A percentile compares a stretch with the other conserved stretches of the same genome.
phyloP scores from a whole-genome alignment of 2,329 filamentous ascomycete genomes.

The Nannizziopsis arthrosporioides region DNA sequence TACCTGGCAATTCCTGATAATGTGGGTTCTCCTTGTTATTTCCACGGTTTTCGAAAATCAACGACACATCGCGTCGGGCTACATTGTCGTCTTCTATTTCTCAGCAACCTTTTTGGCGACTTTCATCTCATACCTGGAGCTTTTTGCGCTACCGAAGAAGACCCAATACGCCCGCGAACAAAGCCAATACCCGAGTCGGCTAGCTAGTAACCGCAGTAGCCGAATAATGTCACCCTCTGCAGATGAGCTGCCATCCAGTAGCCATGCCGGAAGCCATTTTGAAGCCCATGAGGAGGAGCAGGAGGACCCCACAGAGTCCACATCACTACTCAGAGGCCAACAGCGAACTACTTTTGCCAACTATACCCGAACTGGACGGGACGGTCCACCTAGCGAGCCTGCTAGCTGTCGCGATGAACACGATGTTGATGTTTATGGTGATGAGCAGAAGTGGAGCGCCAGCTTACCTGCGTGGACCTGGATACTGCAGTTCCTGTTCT shows the following conservation, averaged over 20 bases:
- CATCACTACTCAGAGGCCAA: slow-evolving; percentile 43
- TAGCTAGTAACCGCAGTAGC: slow-evolving; percentile 26
- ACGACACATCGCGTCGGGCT: slow-evolving; percentile 60
- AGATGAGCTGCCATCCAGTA: slow-evolving; percentile 25
- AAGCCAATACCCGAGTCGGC: slow-evolving; percentile 27
- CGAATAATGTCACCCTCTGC: slow-evolving; percentile 34
- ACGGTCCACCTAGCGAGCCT: slow-evolving; percentile 20
- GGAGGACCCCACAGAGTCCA: slow-evolving; percentile 42
- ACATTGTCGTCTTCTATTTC: slow-evolving; percentile 71
- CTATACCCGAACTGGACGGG: slow-evolving; percentile 34
- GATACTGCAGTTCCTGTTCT: slow-evolving; percentile 71
- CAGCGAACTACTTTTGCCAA: slow-evolving; percentile 45
- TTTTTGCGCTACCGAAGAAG: slow-evolving; percentile 65
- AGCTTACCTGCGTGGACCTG: slow-evolving; percentile 73
- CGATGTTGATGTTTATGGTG: slow-evolving; percentile 43
- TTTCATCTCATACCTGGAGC: slow-evolving; percentile 64
- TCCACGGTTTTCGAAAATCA: slow-evolving; percentile 67
- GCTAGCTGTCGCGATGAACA: slow-evolving; percentile 21
- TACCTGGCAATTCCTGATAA: slow-evolving; percentile 69
- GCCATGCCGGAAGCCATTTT: slow-evolving; percentile 16
- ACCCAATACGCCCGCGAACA: slow-evolving; percentile 53
- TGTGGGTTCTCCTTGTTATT: slow-evolving; percentile 61
- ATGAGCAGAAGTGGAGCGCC: slow-evolving; percentile 78
- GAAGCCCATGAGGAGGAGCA: slow-evolving; percentile 28
- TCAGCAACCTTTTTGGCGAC: slow-evolving; percentile 62